Percentiles rank a stretch among this genome's conserved stretches.
Conservation (phyloP, 495 filamentous ascomycete species). For the Durotheca rogersii region DNA sequence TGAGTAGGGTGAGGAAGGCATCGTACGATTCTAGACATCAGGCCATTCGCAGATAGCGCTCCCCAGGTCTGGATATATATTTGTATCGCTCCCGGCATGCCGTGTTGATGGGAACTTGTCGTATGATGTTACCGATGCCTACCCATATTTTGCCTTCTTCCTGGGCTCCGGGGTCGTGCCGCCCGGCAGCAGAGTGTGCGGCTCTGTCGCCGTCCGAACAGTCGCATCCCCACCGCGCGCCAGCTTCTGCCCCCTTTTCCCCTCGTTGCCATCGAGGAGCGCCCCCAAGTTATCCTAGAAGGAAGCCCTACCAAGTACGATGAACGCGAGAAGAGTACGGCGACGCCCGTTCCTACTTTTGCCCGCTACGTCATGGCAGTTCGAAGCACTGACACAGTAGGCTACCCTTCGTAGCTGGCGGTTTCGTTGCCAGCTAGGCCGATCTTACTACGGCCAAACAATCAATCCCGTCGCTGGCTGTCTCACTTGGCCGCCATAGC, state of each 20-base stretch:
- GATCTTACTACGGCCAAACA: constrained; percentile 9
- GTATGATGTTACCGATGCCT: constrained; percentile 25
- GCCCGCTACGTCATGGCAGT: constrained; percentile 1
- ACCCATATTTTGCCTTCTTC: constrained; percentile 3
- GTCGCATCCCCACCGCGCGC: no score
- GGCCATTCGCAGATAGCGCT: constrained; percentile 23
- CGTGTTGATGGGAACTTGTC: constrained; percentile 15
- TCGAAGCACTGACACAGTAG: not conserved
- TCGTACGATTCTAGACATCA: constrained; percentile 32
- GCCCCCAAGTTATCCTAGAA: no score
- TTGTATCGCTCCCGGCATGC: constrained; percentile 22
- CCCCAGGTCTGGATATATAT: constrained; percentile 30
- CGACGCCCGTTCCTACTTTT: no score
- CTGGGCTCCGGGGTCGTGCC: constrained; percentile 6
- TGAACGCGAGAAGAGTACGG: constrained; percentile 1
- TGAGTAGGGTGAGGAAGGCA: constrained; percentile 11
- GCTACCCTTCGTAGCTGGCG: not conserved
- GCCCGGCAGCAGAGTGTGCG: constrained; percentile 8
- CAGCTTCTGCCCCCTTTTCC: no score
- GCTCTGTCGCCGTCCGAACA: no score
- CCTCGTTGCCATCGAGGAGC: no score
- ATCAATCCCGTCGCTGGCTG: not conserved
- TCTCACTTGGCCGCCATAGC: constrained; percentile 22
- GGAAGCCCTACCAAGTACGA: no score
- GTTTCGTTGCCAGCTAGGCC: not conserved